phyloP scores from a whole-genome alignment of 2,329 filamentous ascomycete species.

The Albophoma yamanashiensis region DNA sequence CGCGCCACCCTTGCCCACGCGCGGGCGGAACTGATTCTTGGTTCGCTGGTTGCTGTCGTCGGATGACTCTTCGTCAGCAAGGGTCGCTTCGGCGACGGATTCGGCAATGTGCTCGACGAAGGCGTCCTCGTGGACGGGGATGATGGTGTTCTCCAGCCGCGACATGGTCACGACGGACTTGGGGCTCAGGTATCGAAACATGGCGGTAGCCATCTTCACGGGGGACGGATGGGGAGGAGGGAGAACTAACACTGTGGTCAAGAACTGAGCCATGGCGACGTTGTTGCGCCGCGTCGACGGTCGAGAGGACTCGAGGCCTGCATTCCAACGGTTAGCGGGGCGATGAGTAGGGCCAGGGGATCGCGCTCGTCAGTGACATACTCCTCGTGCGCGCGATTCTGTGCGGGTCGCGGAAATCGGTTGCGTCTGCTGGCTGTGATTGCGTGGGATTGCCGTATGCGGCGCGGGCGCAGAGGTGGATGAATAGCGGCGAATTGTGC shows the following conservation, averaged over 20 bases:
- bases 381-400: background rate
- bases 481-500: background rate
- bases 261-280: constrained; percentile 27
- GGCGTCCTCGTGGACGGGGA: constrained; percentile 18
- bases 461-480: background rate
- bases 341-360: constrained; percentile 14
- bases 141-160: constrained; percentile 17
- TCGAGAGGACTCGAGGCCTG: constrained; percentile 8
- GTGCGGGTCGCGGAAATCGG: background rate
- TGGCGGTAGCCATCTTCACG: constrained; percentile 9
- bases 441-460: background rate
- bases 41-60: constrained; percentile 67
- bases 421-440: background rate
- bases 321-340: constrained; percentile 33
- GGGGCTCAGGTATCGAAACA: constrained; percentile 21
- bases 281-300: constrained; percentile 5
- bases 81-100: constrained; percentile 7
- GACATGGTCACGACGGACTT: constrained; percentile 20
- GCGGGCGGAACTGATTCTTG: constrained; percentile 83
- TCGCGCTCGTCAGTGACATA: background rate
- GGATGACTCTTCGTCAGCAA: constrained; percentile 18
- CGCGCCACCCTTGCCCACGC: constrained; percentile 76
- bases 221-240: background rate
- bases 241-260: constrained; percentile 30
- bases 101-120: constrained; percentile 8